A percentile compares a stretch with the other conserved stretches of the same genome.
These are phyloP conservation scores for Thielaviopsis euricoi DNA, from an alignment of 2,329 filamentous ascomycete species.

Conservation along the genomic window DNA sequence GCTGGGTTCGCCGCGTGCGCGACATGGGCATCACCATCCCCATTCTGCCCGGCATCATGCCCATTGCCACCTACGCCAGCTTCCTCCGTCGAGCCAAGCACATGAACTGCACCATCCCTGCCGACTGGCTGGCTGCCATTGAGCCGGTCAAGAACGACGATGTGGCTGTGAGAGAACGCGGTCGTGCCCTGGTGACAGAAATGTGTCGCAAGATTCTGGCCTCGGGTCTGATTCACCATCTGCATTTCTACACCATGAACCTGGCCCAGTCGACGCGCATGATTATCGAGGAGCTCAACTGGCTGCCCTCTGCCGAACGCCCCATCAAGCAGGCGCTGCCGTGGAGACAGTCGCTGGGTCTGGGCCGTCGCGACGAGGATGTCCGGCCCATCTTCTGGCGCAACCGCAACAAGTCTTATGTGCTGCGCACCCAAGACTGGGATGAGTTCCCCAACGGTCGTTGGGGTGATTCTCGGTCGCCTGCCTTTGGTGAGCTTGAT, in stretches of 20 bases:
- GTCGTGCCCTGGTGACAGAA: slow-evolving; percentile 70
- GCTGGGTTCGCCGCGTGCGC: slow-evolving; percentile 76
- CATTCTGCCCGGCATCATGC: slow-evolving; percentile 75
- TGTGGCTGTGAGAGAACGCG: slow-evolving; percentile 75
- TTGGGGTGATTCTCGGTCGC: slow-evolving; percentile 94
- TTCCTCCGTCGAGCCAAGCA: slow-evolving; percentile 83
- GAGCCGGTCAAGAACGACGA: slow-evolving; percentile 97
- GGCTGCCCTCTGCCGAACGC: slow-evolving; percentile 61
- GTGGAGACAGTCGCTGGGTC: slow-evolving; percentile 85
- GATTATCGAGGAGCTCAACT: slow-evolving; percentile 76
- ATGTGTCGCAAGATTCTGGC: slow-evolving; percentile 78
- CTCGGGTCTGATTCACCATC: slow-evolving; percentile 58
- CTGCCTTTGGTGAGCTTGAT: slow-evolving; percentile 89
- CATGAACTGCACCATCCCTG: slow-evolving; percentile 72
- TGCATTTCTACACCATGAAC: slow-evolving; percentile 99
- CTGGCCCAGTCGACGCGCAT: slow-evolving; percentile 84
- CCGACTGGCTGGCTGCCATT: slow-evolving; percentile 62
- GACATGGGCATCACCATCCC: slow-evolving; percentile 69
- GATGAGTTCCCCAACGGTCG: slow-evolving; percentile 97
- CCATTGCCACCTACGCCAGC: slow-evolving; percentile 82
- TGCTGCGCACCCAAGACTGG: slow-evolving; percentile 93
- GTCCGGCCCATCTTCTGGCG: slow-evolving; percentile 98
- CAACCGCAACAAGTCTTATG: slow-evolving; percentile 89
- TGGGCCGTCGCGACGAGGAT: slow-evolving; percentile 80
- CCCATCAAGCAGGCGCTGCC: slow-evolving; percentile 81